These are phyloP conservation scores for Phaeotremella skinneri DNA, from an alignment of 768 basidiomycete genomes.

Conservation along the genomic window DNA sequence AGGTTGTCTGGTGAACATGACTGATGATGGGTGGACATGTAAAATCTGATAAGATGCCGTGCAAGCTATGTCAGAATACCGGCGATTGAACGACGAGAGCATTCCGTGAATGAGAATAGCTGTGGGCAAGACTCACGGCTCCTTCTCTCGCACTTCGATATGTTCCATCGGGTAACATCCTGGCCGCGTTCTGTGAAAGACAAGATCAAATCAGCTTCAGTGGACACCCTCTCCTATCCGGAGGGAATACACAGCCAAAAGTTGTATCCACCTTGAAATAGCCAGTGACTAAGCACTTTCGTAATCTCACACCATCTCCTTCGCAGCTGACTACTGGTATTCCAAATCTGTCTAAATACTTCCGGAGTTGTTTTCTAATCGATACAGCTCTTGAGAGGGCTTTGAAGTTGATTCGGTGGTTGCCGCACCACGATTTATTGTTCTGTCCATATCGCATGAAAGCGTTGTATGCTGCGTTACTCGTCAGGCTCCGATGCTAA, in stretches of 20 bases:
- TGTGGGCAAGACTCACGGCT: slow-evolving; percentile 58
- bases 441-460: slow-evolving; percentile 70
- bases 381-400: slow-evolving; percentile 91
- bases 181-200: slow-evolving; percentile 75
- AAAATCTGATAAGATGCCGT: slow-evolving; percentile 59
- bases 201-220: too few relatives aligned
- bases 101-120: background rate
- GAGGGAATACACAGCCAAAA: background rate
- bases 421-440: slow-evolving; percentile 88
- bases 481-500: background rate
- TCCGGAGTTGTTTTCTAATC: slow-evolving; percentile 89
- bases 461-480: slow-evolving; percentile 78
- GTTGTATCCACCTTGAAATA: slow-evolving; percentile 62
- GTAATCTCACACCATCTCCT: slow-evolving; percentile 75
- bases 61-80: background rate
- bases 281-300: slow-evolving; percentile 85
- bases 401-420: slow-evolving; percentile 87
- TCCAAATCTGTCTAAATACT: slow-evolving; percentile 88
- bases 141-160: slow-evolving; percentile 84
- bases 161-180: slow-evolving; percentile 88
- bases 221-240: background rate
- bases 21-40: slow-evolving; percentile 89
- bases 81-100: slow-evolving; percentile 1
- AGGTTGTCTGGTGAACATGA: slow-evolving; percentile 88
- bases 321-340: slow-evolving; percentile 81